These are phyloP conservation scores for Penicillium sp. DNA, from an alignment of 2,329 filamentous ascomycete genomes.

Conservation along the genomic window DNA sequence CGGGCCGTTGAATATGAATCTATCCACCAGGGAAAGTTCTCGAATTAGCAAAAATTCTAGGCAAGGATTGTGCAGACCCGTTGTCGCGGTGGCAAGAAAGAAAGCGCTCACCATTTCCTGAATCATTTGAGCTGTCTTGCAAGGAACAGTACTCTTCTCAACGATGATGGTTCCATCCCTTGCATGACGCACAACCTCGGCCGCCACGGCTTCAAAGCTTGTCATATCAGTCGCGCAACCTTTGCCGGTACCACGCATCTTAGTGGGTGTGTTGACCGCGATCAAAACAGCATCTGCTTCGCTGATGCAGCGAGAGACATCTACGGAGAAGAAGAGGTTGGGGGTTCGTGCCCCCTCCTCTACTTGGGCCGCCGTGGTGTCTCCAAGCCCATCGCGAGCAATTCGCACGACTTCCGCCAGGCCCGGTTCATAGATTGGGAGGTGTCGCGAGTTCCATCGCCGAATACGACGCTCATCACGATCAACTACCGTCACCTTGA, in stretches of 20 bases:
- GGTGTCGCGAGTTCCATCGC: slow-evolving; percentile 24
- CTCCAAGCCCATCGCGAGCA: slow-evolving; percentile 8
- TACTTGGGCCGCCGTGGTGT: background rate
- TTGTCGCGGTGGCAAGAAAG: too few relatives aligned
- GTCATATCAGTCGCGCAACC: slow-evolving; percentile 67
- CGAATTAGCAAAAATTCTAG: background rate
- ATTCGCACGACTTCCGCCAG: slow-evolving; percentile 16
- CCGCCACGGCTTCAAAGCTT: slow-evolving; percentile 63
- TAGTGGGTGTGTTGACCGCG: slow-evolving; percentile 74
- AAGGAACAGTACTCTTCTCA: slow-evolving; percentile 76
- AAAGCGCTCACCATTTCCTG: slow-evolving; percentile 55
- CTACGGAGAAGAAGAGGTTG: slow-evolving; percentile 68
- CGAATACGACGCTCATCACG: slow-evolving; percentile 18
- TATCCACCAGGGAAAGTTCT: slow-evolving; percentile 7
- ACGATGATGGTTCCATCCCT: slow-evolving; percentile 65
- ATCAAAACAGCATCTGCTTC: slow-evolving; percentile 69
- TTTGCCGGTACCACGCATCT: slow-evolving; percentile 61
- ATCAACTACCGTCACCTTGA: slow-evolving; percentile 25
- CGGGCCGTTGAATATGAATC: slow-evolving; percentile 44
- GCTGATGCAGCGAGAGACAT: slow-evolving; percentile 56
- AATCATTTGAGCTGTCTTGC: slow-evolving; percentile 64
- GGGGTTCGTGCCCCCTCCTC: slow-evolving; percentile 24
- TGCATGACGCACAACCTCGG: slow-evolving; percentile 61
- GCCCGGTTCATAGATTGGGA: slow-evolving; percentile 24
- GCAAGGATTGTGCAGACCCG: too few relatives aligned